Percentiles rank a stretch among this genome's conserved stretches.
Evolutionary conservation across 345 rosid genomes (phyloP).

Genomic region (Melaleuca alternifolia): DNA sequence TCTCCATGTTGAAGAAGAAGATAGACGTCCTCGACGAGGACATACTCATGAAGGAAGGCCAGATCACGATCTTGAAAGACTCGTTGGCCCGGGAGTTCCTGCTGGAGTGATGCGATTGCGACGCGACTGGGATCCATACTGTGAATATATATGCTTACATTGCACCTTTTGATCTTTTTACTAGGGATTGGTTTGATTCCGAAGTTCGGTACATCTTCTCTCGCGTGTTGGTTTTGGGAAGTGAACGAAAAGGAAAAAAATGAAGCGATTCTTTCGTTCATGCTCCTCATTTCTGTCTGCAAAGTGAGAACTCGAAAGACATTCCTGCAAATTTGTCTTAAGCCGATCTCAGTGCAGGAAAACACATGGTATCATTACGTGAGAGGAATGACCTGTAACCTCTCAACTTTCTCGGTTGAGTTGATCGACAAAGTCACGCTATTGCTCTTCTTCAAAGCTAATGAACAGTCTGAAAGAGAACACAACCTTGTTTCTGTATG

Average conservation of each 20-base stretch:
- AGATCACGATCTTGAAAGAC: conserved; percentile 83
- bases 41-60: conserved; percentile 77
- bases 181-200: background rate
- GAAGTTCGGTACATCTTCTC: background rate
- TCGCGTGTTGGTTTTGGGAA: background rate
- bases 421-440: background rate
- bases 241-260: background rate
- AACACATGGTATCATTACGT: no score
- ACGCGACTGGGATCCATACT: background rate
- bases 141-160: background rate
- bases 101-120: conserved; percentile 9
- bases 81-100: conserved; percentile 26
- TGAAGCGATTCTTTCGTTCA: background rate
- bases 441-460: background rate
- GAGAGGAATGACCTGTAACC: background rate
- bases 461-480: background rate
- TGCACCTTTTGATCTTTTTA: background rate
- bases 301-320: background rate
- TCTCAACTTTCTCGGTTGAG: background rate
- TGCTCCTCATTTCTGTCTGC: background rate
- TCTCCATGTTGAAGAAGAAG: conserved; percentile 47
- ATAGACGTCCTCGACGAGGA: conserved; percentile 71
- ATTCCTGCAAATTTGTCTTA: background rate
- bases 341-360: background rate
- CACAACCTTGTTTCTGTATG: background rate